Percentiles rank a stretch among this genome's conserved stretches.
Conservation (phyloP, 768 basidiomycete species). For the Boletus barrowsii region DNA sequence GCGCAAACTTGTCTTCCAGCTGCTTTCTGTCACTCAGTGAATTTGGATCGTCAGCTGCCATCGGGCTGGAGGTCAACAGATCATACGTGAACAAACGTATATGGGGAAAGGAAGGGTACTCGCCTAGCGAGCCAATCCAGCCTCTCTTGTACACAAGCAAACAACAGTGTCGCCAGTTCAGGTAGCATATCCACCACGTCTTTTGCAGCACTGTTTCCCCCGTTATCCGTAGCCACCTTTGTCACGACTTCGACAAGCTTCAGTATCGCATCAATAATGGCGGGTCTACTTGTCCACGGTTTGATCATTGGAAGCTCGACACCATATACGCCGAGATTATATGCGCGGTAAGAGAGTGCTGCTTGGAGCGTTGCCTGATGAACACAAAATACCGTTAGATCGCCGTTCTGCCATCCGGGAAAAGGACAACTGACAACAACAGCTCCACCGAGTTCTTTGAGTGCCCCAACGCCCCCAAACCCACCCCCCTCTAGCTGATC, state of each 20-base stretch:
- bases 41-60: conserved; percentile 45
- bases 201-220: conserved; percentile 10
- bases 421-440: conserved; percentile 51
- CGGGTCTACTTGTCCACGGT: conserved; percentile 79
- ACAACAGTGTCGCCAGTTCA: conserved; percentile 58
- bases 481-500: conserved; percentile 23
- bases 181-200: conserved; percentile 58
- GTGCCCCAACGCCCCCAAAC: conserved; percentile 18
- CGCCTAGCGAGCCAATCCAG: conserved; percentile 67
- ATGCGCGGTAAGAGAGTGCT: conserved; percentile 70
- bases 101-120: not conserved
- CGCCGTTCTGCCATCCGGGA: not conserved
- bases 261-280: conserved; percentile 64
- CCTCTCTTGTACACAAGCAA: conserved; percentile 65
- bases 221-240: conserved; percentile 20
- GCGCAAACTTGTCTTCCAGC: conserved; percentile 64
- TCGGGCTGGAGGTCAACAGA: conserved; percentile 34
- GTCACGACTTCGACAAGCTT: conserved; percentile 70
- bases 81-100: not conserved
- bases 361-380: conserved; percentile 67
- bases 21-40: conserved; percentile 54
- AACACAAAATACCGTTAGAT: not conserved
- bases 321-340: conserved; percentile 74
- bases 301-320: conserved; percentile 65
- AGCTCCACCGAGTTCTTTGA: conserved; percentile 42